Conservation (phyloP, 2,329 filamentous ascomycete species). For the Shiraia sp. region DNA sequence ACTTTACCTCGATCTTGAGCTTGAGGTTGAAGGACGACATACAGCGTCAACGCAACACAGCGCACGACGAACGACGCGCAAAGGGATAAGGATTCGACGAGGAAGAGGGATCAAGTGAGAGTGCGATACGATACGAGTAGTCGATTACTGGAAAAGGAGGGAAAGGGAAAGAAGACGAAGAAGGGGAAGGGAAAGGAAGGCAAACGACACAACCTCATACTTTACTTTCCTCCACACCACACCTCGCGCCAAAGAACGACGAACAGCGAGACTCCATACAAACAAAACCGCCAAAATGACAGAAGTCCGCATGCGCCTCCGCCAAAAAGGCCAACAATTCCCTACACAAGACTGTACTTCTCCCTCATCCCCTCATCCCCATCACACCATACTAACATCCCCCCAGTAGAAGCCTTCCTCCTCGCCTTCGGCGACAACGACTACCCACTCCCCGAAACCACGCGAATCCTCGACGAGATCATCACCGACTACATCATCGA, state of each 20-base stretch:
- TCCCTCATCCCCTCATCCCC: slow-evolving; percentile 8
- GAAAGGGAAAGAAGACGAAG: too few species aligned
- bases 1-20: too few species aligned
- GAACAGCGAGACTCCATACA: background rate
- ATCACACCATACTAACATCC: slow-evolving; percentile 9
- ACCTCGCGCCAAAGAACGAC: background rate
- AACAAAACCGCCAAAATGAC: slow-evolving; percentile 49
- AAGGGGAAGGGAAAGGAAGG: too few species aligned
- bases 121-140: too few species aligned
- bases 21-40: too few species aligned
- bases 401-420: slow-evolving; percentile 71
- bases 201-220: too few species aligned
- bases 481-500: slow-evolving; percentile 93
- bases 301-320: slow-evolving; percentile 53
- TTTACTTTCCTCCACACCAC: too few species aligned
- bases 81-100: too few species aligned
- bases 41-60: too few species aligned
- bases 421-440: slow-evolving; percentile 79
- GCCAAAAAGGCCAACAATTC: slow-evolving; percentile 54
- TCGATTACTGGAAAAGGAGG: too few species aligned
- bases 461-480: slow-evolving; percentile 90
- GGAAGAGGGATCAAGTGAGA: too few species aligned
- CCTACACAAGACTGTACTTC: slow-evolving; percentile 44
- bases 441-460: slow-evolving; percentile 78
- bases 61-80: too few species aligned